Conservation (phyloP, 176 grass and related monocot genomes). For the Zea luxurians region DNA sequence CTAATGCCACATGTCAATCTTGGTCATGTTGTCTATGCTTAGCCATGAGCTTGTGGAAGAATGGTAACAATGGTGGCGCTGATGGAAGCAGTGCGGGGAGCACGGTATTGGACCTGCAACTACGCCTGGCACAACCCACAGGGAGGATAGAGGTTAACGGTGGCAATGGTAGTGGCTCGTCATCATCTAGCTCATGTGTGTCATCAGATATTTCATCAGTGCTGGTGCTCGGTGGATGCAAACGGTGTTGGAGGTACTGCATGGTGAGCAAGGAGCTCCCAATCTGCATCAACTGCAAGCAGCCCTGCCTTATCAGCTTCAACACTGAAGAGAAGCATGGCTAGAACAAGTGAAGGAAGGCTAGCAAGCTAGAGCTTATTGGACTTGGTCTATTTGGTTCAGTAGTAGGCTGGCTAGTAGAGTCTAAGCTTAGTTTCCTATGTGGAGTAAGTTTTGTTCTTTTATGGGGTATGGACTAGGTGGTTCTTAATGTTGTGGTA, state of each 20-base stretch:
- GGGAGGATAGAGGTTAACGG: background rate
- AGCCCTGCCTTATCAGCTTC: background rate
- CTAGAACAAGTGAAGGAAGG: background rate
- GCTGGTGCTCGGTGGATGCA: background rate
- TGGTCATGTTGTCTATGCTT: background rate
- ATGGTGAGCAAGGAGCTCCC: background rate
- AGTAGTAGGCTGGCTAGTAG: background rate
- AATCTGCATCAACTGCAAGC: background rate
- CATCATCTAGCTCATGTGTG: background rate
- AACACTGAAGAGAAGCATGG: background rate
- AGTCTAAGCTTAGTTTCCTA: background rate
- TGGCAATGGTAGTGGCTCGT: background rate
- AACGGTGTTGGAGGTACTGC: background rate
- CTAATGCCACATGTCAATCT: background rate
- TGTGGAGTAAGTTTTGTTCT: background rate
- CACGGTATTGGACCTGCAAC: background rate
- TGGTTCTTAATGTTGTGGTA: too few relatives aligned
- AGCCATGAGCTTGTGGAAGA: background rate
- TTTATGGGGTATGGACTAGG: too few relatives aligned
- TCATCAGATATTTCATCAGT: background rate
- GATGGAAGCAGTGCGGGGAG: accelerated
- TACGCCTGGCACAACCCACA: background rate
- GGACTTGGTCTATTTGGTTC: too few relatives aligned
- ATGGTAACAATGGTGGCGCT: background rate
- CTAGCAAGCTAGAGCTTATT: background rate